Evolutionary conservation across 352 stramenopile species (phyloP), one percentile per base, ranked within the genome.

Genomic region (Saprolegnia parasitica): DNA sequence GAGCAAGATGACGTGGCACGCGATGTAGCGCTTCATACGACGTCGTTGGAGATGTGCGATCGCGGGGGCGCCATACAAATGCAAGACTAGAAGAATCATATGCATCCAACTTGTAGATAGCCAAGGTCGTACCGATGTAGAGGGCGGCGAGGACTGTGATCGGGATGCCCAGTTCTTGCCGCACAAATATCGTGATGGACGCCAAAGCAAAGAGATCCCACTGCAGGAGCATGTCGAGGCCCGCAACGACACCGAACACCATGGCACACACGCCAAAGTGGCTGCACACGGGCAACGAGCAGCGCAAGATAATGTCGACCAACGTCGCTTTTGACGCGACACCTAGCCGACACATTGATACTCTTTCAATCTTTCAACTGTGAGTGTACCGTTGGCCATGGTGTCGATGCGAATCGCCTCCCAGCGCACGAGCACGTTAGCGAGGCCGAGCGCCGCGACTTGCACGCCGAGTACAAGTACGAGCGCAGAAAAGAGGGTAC

Each of bases 381-480:
- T 6, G 5, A 21, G 62, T 29, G n/a, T 47, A 70, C 63, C 63
- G 29, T 60, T 10, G 13, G 63, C 54, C 21, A 70, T 45, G 18
- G 40, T 62, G 2, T 60, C 20, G 54, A 70, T 70, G 16, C 63
- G 63, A 29, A 88, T 63, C 3, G 61, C 56, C 1, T 80, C 73
- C 81, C 81, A 88, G 15, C 77, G 74, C 45, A 88, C 71, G n/a
- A 88, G 74, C 13, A 83, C 66, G 21, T 85, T 86, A 8, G 77
- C 76, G 5, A 84, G 26, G 11, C 61, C 71, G 15, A 88, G 67
- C 8, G 73, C 79, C 4, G 55, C 50, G 6, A 77, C 67, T 60
- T 88, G 76, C 13, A 76, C 73, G 5, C 83, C 39, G 15, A 84
- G 40, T 5, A 86, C 32, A 18, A 63, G 32, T 37, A 78, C 23